Evolutionary conservation across 306 rosid genomes (phyloP), one percentile per base, ranked within the genome.

Genomic region (Rubus idaeus): DNA sequence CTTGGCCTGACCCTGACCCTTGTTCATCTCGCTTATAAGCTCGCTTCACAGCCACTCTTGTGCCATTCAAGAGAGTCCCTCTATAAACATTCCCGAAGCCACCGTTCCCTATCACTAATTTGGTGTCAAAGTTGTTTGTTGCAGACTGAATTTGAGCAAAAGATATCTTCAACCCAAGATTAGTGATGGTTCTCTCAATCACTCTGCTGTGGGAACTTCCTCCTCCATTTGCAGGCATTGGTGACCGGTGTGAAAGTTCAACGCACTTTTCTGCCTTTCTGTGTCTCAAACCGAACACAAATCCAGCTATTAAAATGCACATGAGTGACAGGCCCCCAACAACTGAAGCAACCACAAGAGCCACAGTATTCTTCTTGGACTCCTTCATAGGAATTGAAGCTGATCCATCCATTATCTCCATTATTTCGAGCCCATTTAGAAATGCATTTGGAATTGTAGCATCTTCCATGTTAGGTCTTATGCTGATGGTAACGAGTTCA

Each of bases 81-180:
- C 57, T 78, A 53, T 87, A 89, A n/a, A 89, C 88, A 14, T 75
- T 77, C 42, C 91, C 89, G 78, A 89, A 89, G 1, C 93, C 87
- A 58, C 89, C 91, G 71, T 70, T 75, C 0, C 93, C 88, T 20
- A 83, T 78, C 12, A 81, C 21, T 20, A 81, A 65, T 16, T 78
- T 85, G n/a, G 56, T 0, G 73, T 83, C 80, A 50, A 87, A 89
- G 66, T 80, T 82, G 50, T 76, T 82, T 1, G 91, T 87, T 0
- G 87, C 87, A 8, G 20, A 58, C 21, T 63, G 89, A 47, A 89
- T 74, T 45, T 85, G 86, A 44, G 51, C 46, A 49, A 87, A 73
- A 5, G 89, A 41, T 23, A 87, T 56, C 74, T 70, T 87, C 82
- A 85, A 67, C 20, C 77, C 87, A 44, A 89, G 87, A 71, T 85